Evolutionary conservation across 805 yeast genomes (phyloP), one percentile per base, ranked within the genome.

Genomic region (Kodamaea hsintzibuensis): DNA sequence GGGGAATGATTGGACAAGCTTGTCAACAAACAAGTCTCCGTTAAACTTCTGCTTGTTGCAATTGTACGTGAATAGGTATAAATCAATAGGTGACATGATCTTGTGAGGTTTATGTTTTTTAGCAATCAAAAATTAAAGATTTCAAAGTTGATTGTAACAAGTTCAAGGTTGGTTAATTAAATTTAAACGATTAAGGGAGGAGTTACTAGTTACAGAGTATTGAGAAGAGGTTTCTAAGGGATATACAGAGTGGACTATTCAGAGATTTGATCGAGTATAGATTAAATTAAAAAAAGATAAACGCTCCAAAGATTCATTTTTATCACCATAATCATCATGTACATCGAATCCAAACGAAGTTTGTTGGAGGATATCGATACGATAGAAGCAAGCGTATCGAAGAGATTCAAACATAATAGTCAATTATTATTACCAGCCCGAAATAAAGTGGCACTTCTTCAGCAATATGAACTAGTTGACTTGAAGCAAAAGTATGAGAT

Each of bases 321-420:
- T 14, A 6, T 37, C 40, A 42, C 13, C 12, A 16, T 27, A 35
- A 35, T 39, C 42, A 18, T n/a, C 43, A 68, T 67, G 71, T 60
- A 63, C 52, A 62, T 74, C 48, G 79, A 76, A 56, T 50, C 64
- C 6, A 74, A 73, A 57, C 54, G 80, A 35, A 59, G 64, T 13
- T 55, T 66, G 16, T 60, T 82, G 7, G 91, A 86, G 61, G 95
- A 88, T 63, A 67, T 89, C 16, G 96, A 92, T 57, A 70, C 82
- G 2, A 78, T 93, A 2, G 96, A 92, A 61, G 62, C 70, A 27
- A 90, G 90, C 0, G 76, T 91, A 0, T 68, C 86, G 0, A 79
- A 78, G 47, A 72, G 98, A 51, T 70, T 91, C 3, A 73, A 51
- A 30, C 13, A 30, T 45, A 13, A 62, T 40, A 37, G 17, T 27